Evolutionary conservation across 345 rosid species (phyloP).

Genomic region (Litchi chinensis): DNA sequence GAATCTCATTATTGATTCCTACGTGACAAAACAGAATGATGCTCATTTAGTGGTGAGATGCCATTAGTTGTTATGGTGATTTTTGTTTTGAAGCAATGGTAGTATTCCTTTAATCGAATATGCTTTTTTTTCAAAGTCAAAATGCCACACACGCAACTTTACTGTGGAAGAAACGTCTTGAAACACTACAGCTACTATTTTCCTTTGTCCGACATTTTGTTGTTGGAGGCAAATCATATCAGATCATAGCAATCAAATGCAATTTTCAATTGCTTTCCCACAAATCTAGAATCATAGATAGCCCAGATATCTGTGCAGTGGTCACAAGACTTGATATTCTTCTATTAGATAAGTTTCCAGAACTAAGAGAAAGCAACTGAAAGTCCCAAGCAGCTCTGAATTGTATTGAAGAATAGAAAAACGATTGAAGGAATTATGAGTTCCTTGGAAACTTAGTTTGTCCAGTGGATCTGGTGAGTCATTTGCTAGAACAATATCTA

Average conservation of each 20-base stretch:
- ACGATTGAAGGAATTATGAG: no score
- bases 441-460: no score
- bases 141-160: neutral
- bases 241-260: neutral
- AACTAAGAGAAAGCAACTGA: no score
- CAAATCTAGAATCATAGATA: neutral
- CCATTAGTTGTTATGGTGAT: neutral
- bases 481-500: neutral
- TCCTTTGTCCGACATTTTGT: no score
- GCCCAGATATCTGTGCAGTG: neutral
- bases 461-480: neutral
- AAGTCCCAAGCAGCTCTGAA: no score
- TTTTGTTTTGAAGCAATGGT: neutral
- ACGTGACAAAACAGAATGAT: neutral
- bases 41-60: neutral
- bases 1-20: neutral
- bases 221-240: no score
- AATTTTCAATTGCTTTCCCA: neutral
- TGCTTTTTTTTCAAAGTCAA: neutral
- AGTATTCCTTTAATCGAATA: neutral
- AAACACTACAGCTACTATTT: neutral
- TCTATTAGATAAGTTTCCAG: no score
- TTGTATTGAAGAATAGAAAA: no score
- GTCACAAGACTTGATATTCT: no score
- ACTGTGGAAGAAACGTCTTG: no score